Conservation (phyloP, 129 eudicot genomes). For the Flaveria brownii region DNA sequence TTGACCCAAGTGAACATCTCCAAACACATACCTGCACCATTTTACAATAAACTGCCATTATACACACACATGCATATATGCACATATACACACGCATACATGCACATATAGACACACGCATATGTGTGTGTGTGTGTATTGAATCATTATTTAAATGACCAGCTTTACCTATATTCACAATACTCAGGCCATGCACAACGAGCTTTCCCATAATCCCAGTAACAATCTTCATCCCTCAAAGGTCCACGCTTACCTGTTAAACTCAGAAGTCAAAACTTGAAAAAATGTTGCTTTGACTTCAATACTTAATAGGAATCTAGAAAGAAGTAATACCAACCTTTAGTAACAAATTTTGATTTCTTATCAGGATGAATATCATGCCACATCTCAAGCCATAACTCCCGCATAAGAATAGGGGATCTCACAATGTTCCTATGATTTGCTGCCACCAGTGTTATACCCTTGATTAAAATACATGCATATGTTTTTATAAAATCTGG, state of each 20-base stretch:
- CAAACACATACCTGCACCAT: conserved; percentile 65
- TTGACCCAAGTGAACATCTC: conserved; percentile 96
- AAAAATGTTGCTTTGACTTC: conserved; percentile 9
- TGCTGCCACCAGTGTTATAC: conserved; percentile 47
- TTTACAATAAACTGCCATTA: conserved; percentile 16
- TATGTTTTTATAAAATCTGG: neutral
- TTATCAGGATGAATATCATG: conserved; percentile 93
- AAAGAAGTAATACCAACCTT: conserved; percentile 45
- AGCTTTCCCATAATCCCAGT: conserved; percentile 96
- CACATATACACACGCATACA: neutral
- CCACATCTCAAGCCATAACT: conserved; percentile 99
- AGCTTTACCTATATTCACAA: conserved; percentile 83
- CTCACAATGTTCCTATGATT: conserved; percentile 93
- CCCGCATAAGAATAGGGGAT: conserved; percentile 89
- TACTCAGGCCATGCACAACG: conserved; percentile 94
- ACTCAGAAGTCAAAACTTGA: conserved; percentile 19
- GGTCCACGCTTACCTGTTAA: conserved; percentile 87
- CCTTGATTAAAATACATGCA: neutral
- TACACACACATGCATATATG: neutral
- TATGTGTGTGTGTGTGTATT: no score
- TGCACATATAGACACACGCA: neutral
- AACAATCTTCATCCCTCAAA: conserved; percentile 90
- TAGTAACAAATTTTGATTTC: conserved; percentile 77
- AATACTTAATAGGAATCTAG: conserved; percentile 14
- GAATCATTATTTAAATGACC: conserved; percentile 4